Base-by-base conservation (phyloP, 768 basidiomycete species). In the Boletus sensibilis region DNA sequence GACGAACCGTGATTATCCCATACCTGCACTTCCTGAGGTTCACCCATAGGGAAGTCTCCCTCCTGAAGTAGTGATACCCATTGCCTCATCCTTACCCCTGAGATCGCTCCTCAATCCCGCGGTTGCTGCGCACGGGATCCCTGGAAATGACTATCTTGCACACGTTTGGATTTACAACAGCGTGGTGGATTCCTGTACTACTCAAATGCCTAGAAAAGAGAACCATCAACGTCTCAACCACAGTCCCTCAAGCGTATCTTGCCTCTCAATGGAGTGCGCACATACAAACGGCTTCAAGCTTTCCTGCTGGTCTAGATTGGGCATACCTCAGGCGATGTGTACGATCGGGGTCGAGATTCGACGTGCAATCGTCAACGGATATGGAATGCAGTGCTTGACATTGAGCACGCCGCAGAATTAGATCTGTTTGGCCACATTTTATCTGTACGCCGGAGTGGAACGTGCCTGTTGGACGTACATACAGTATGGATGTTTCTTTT, bases 331-430 rank as follows among this genome's bases (percentile, higher is more conserved):
- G 10, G 13, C 55, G 6, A 40, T 57, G 45, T 13, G 2, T 37
- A n/a, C 39, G 20, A 34, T 47, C 52, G 5, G 39, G 45, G 18
- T 54, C 45, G n/a, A n/a, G n/a, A n/a, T n/a, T n/a, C n/a, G 4
- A 54, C 37, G 52, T 52, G 23, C 27, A 54, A 57, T 9, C 52
- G 45, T 40, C n/a, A 16, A 46, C n/a, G 55, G n/a, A 40, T 56
- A 23, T 46, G 23, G 31, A 34, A 40, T 10, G 18, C 31, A n/a
- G 31, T n/a, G 4, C 47, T 53, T 21, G 42, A 27, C 18, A 34
- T 53, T 34, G 41, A 53, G 7, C 29, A 21, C 13, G 7, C 18
- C 41, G 49, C 21, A 33, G 42, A 12, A 48, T 10, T 18, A 27
- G 23, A 43, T 25, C 42, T 16, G 42, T 18, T 25, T 42, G 14